Conservation (phyloP, 768 basidiomycete species). For the Cystobasidium tubakii region DNA sequence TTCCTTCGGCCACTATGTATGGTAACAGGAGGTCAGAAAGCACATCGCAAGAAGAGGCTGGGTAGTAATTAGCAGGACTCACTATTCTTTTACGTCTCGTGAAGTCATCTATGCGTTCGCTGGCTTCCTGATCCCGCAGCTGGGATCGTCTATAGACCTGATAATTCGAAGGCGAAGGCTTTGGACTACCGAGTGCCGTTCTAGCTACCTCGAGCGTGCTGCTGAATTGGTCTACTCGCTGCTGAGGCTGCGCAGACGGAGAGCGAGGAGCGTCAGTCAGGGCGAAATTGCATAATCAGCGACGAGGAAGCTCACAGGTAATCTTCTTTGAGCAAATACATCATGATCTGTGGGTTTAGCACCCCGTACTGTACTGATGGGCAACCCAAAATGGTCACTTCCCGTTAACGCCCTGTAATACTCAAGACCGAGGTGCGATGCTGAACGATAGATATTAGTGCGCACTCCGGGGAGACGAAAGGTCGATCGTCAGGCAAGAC, state of each 20-base stretch:
- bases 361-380: too few relatives aligned
- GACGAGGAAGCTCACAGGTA: not conserved
- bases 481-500: too few relatives aligned
- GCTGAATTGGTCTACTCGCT: not conserved
- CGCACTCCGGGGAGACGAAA: too few relatives aligned
- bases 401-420: not conserved
- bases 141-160: not conserved
- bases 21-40: not conserved
- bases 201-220: not conserved
- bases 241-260: not conserved
- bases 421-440: not conserved
- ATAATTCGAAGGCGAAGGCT: not conserved
- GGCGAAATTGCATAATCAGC: not conserved
- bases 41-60: too few relatives aligned
- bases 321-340: not conserved
- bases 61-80: not conserved
- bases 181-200: not conserved
- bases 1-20: conserved; percentile 36
- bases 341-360: not conserved
- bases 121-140: not conserved
- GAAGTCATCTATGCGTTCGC: conserved; percentile 25
- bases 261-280: not conserved
- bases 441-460: not conserved
- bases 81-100: conserved; percentile 15
- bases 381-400: not conserved